Evolutionary conservation across 176 grass and related monocot species (phyloP), one percentile per base, ranked within the genome.

Genomic region (Oryza coarctata): DNA sequence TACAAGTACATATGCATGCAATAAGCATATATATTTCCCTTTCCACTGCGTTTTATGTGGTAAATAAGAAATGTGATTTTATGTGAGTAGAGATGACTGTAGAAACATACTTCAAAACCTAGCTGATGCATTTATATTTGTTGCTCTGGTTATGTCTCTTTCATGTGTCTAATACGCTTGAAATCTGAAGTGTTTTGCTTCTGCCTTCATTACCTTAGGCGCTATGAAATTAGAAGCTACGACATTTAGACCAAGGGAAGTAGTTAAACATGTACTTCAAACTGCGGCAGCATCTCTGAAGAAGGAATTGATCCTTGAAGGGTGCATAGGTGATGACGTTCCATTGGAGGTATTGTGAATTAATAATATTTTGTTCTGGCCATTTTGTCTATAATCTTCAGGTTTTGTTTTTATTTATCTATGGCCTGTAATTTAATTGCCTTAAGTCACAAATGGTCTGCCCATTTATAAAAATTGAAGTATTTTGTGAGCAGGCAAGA

Each of bases 201-300:
- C 13, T 71, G 3, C 45, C 60, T 78, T 76, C 13, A 11, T 84
- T 73, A 29, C 77, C 86, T 64, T 83, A 97, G 94, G 94, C 64
- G 94, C 87, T 45, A 97, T 97, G 94, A 94, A 94, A 91, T 86
- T 97, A 87, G 94, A 97, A 77, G 78, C 86, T 73, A 87, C 83
- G 6, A 97, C 89, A 50, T 97, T 97, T 80, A 94, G 94, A 89
- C 94, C 94, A 66, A 97, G 92, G 88, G 94, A 97, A 94, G 94
- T 97, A 31, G 92, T 94, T 58, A 97, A 89, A 73, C 94, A 97
- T 89, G 94, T 94, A 45, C 92, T 97, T 13, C 94, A 97, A 90
- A 97, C 90, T 94, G 94, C 94, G 12, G 92, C 90, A n/a, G 94
- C 94, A 82, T 92, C 92, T 81, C 89, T 97, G 84, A 92, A 87